Percentiles rank a stretch among this genome's conserved stretches.
Evolutionary conservation across 2,329 filamentous ascomycete species (phyloP).

Genomic region (Bipolaris gigantea): DNA sequence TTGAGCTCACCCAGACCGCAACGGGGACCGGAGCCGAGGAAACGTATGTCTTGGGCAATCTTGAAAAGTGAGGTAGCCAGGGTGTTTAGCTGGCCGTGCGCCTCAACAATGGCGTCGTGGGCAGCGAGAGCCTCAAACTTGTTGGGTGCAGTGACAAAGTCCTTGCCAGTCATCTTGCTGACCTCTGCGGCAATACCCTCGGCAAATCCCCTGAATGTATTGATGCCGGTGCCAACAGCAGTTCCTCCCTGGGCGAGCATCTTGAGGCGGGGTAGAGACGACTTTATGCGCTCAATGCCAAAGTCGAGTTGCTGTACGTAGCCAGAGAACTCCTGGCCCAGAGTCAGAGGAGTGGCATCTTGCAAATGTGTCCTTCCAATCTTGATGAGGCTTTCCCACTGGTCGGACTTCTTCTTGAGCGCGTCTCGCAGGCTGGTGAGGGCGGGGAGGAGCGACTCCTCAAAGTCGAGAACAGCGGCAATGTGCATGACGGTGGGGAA

Average conservation of each 20-base stretch:
- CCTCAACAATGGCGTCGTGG: conserved; percentile 94
- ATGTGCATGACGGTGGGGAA: conserved; percentile 99
- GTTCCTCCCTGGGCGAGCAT: conserved; percentile 94
- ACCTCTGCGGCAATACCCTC: conserved; percentile 92
- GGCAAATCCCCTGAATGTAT: conserved; percentile 95
- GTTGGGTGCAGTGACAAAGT: conserved; percentile 96
- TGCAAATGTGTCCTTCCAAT: conserved; percentile 97
- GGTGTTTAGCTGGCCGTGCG: conserved; percentile 90
- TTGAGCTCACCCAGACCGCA: conserved; percentile 93
- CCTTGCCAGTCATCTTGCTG: conserved; percentile 84
- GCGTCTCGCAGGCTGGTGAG: conserved; percentile 80
- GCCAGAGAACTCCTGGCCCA: conserved; percentile 96
- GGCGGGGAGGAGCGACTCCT: conserved; percentile 80
- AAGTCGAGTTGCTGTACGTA: conserved; percentile 94
- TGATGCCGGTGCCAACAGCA: conserved; percentile 94
- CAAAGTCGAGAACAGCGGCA: conserved; percentile 90
- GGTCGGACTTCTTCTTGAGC: conserved; percentile 83
- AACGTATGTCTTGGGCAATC: conserved; percentile 97
- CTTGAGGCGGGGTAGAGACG: conserved; percentile 78
- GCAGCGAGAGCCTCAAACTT: conserved; percentile 98
- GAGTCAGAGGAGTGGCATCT: conserved; percentile 92
- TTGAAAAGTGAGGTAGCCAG: conserved; percentile 91
- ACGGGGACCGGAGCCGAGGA: conserved; percentile 91
- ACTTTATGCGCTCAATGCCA: conserved; percentile 84
- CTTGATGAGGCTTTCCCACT: conserved; percentile 96